phyloP scores from a whole-genome alignment of 2,329 filamentous ascomycete species.

The Nemania sp. region DNA sequence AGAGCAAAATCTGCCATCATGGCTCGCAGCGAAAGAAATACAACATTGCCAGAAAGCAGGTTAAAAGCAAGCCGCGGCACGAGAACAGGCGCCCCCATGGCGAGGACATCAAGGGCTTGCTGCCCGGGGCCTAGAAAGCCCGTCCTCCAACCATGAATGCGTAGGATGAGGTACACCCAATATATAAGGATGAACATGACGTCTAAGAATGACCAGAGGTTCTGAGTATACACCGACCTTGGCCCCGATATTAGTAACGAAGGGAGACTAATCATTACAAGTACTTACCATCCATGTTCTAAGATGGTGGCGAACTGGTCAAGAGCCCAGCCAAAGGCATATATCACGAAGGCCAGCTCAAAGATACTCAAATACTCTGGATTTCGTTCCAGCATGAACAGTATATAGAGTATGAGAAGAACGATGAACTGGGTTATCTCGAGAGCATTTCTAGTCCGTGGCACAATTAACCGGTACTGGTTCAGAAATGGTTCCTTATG shows the following conservation, averaged over 20 bases:
- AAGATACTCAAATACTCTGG: constrained; percentile 56
- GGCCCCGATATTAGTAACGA: constrained; percentile 10
- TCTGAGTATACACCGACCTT: constrained; percentile 83
- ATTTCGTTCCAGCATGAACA: constrained; percentile 71
- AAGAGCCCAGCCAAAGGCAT: constrained; percentile 76
- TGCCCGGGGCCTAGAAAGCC: constrained; percentile 55
- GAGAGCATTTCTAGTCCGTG: constrained; percentile 73
- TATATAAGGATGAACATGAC: constrained; percentile 77
- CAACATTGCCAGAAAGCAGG: constrained; percentile 78
- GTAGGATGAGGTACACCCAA: constrained; percentile 66
- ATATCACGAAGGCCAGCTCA: constrained; percentile 72
- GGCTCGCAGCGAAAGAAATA: constrained; percentile 77
- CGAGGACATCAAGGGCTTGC: constrained; percentile 77
- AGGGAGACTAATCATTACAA: not conserved
- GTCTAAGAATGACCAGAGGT: constrained; percentile 86
- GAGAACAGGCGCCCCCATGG: constrained; percentile 76
- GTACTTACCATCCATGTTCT: constrained; percentile 66
- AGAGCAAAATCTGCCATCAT: constrained; percentile 89
- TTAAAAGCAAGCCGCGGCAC: constrained; percentile 82
- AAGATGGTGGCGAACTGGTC: constrained; percentile 78
- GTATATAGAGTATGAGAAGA: constrained; percentile 69
- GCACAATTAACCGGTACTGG: constrained; percentile 83
- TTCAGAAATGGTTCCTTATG: constrained; percentile 75
- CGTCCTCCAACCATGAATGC: constrained; percentile 64
- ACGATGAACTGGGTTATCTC: constrained; percentile 75